Percentiles rank a stretch among this genome's conserved stretches.
These are phyloP conservation scores for Zasmidium cellare DNA, from an alignment of 2,329 filamentous ascomycete species.

Conservation along the genomic window DNA sequence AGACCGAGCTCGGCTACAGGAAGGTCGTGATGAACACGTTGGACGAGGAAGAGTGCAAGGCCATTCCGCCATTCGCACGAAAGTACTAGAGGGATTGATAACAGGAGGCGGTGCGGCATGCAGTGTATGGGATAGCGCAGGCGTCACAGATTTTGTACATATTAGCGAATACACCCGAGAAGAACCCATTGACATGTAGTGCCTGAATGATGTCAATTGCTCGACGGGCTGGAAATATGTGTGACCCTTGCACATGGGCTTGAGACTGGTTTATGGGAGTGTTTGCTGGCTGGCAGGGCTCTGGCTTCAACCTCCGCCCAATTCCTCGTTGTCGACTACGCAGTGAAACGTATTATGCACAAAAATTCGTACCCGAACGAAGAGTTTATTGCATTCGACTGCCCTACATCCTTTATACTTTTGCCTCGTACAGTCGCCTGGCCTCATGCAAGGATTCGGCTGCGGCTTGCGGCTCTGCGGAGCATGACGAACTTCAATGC, in stretches of 20 bases:
- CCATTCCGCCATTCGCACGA: constrained; percentile 94
- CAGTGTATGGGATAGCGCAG: constrained; percentile 19
- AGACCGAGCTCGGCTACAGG: constrained; percentile 84
- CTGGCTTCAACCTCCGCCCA: too few relatives aligned
- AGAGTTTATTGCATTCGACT: too few relatives aligned
- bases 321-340: too few relatives aligned
- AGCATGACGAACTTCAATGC: too few relatives aligned
- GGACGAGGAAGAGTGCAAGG: constrained; percentile 94
- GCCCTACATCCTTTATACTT: too few relatives aligned
- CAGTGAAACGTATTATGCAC: too few relatives aligned
- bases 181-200: neutral
- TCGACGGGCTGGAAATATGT: neutral
- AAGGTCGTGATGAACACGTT: constrained; percentile 78
- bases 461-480: too few relatives aligned
- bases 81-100: constrained; percentile 63
- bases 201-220: neutral
- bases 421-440: too few relatives aligned
- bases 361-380: too few relatives aligned
- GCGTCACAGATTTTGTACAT: constrained; percentile 21
- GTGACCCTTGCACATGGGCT: neutral
- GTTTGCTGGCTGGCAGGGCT: too few relatives aligned
- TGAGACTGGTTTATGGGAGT: too few relatives aligned
- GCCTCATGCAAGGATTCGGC: too few relatives aligned
- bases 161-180: constrained; percentile 13
- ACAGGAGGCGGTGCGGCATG: constrained; percentile 6